These are phyloP conservation scores for Salvia splendens DNA, from an alignment of 257 asterid species.

Conservation along the genomic window DNA sequence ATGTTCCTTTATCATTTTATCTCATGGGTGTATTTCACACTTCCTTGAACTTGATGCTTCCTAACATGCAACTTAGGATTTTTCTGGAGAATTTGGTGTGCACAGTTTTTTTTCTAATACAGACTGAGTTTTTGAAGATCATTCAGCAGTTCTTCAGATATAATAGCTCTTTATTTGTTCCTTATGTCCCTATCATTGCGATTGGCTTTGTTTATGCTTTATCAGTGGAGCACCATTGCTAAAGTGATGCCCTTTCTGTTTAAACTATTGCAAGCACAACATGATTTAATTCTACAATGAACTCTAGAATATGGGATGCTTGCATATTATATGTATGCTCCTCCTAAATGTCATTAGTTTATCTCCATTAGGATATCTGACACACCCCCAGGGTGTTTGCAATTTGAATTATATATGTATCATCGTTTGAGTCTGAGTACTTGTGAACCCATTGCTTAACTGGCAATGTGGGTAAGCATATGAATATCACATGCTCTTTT, in stretches of 20 bases:
- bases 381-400: neutral
- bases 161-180: neutral
- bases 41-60: neutral
- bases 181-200: neutral
- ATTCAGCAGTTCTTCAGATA: neutral
- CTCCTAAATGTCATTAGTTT: neutral
- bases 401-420: neutral
- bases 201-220: too few species aligned
- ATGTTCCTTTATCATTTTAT: conserved; percentile 4
- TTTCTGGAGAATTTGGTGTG: neutral
- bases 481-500: neutral
- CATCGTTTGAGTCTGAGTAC: neutral
- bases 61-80: too few species aligned
- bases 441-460: neutral
- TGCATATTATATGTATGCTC: neutral
- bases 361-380: conserved; percentile 8
- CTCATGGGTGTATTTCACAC: conserved; percentile 2
- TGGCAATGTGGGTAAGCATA: neutral
- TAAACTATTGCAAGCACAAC: neutral
- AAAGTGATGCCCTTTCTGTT: neutral
- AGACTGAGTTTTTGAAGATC: neutral
- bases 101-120: neutral
- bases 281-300: neutral
- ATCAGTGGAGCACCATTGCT: too few species aligned
- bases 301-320: neutral